Percentiles rank a stretch among this genome's conserved stretches.
Conservation (phyloP, 257 asterid species). For the Schizonepeta tenuifolia region DNA sequence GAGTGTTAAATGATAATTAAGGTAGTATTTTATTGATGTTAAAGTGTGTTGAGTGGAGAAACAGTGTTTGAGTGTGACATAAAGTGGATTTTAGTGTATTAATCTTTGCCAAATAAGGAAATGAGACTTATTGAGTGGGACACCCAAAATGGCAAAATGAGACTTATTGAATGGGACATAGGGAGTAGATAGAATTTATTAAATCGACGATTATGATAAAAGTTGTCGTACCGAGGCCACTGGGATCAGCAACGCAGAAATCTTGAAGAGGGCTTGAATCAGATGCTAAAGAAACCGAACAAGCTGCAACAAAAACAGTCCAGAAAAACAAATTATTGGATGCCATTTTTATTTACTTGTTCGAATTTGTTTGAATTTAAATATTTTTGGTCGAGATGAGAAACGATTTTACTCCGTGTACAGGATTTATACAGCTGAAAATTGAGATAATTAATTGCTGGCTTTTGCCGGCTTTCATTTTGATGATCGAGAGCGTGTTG, state of each 20-base stretch:
- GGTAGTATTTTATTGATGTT: no score
- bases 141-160: no score
- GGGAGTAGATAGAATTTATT: no score
- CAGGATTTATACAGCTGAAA: background rate
- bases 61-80: no score
- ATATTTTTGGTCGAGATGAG: background rate
- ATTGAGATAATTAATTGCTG: background rate
- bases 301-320: conserved; percentile 2
- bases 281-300: conserved; percentile 37
- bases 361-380: background rate
- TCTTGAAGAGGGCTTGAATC: conserved; percentile 57
- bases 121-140: no score
- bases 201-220: no score
- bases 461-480: background rate
- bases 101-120: no score
- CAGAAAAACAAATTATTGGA: background rate
- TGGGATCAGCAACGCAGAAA: conserved; percentile 48
- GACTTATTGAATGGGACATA: no score
- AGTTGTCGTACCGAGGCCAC: conserved; percentile 35
- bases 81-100: no score
- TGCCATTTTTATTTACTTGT: conserved; percentile 2
- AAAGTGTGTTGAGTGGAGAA: no score
- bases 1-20: no score
- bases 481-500: conserved; percentile 1
- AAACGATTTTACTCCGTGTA: background rate